Evolutionary conservation across 768 basidiomycete genomes (phyloP).

Genomic region (Russula emetica): DNA sequence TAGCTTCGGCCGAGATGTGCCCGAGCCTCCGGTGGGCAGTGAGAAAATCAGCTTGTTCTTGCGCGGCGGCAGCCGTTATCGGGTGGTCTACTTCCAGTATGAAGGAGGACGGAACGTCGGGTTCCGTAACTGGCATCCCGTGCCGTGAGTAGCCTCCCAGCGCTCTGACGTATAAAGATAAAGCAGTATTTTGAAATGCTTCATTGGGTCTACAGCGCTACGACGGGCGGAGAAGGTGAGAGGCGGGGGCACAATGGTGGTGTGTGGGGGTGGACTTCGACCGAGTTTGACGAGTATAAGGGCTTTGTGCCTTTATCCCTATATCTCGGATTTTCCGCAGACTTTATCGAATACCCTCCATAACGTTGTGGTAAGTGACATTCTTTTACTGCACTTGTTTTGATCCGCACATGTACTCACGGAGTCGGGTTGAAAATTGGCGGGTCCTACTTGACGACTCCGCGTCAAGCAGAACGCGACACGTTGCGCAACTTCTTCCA

Average conservation of each 20-base stretch:
- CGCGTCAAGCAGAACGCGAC: constrained; percentile 70
- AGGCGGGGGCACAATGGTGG: constrained; percentile 85
- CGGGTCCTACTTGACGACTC: constrained; percentile 83
- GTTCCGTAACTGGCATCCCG: constrained; percentile 90
- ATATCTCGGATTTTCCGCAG: constrained; percentile 88
- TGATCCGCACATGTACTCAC: constrained; percentile 14
- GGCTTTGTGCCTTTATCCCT: constrained; percentile 71
- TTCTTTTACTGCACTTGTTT: neutral
- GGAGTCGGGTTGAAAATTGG: constrained; percentile 56
- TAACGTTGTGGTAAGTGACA: constrained; percentile 71
- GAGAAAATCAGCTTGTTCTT: neutral
- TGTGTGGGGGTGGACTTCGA: constrained; percentile 98
- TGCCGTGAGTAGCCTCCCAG: constrained; percentile 61
- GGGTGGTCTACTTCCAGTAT: too few relatives aligned
- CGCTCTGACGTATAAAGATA: neutral
- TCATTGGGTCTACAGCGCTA: constrained; percentile 46
- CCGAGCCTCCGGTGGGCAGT: neutral
- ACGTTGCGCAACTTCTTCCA: constrained; percentile 90
- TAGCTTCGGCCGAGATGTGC: neutral
- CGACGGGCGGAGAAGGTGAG: constrained; percentile 51
- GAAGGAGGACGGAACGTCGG: constrained; percentile 79
- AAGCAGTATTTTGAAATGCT: constrained; percentile 10
- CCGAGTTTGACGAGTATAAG: constrained; percentile 61
- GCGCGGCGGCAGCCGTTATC: too few relatives aligned
- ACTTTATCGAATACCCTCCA: constrained; percentile 91